Evolutionary conservation across 352 stramenopile species (phyloP), one percentile per base, ranked within the genome.

Genomic region (Thalassiosira livingstoniorum): DNA sequence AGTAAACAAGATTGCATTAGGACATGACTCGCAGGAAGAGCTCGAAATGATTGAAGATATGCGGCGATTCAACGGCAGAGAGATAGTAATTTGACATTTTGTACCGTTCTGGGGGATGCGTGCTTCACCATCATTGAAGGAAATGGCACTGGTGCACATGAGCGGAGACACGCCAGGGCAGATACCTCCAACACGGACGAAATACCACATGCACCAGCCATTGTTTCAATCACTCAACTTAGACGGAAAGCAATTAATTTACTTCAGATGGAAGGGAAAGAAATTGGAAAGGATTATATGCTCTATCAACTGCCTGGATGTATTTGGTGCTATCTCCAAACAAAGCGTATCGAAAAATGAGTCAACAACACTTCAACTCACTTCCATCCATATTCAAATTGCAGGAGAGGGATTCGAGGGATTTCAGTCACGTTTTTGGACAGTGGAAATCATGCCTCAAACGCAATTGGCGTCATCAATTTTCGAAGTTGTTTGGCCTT

Each of bases 381-480:
- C 66, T 75, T 15, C 66, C 66, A 29, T 75, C 47, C 21, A 66
- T 53, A 5, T 53, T 18, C 4, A 45, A 51, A 21, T n/a, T 75
- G 4, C 66, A 75, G 23, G 25, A 21, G 11, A n/a, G 35, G 47
- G 37, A 51, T 65, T 29, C 21, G 11, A 11, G 23, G 25, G 53
- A 27, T 55, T n/a, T 34, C 23, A 35, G 5, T 43, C 37, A 75
- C 55, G 11, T 29, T 42, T 47, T 34, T 51, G 66, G 5, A 7
- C 66, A 75, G 15, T 75, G 37, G 31, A 27, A n/a, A 34, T 13
- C 66, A 32, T 29, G 3, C 21, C 35, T 75, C 18, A 75, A 75
- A 29, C 64, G 47, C 10, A 54, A 18, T 55, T 75, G 66, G 66
- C 43, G 66, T n/a, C 37, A 75, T 66, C 15, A 75, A n/a, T 7